phyloP scores from a whole-genome alignment of 345 rosid species.

The Gossypium bickii region DNA sequence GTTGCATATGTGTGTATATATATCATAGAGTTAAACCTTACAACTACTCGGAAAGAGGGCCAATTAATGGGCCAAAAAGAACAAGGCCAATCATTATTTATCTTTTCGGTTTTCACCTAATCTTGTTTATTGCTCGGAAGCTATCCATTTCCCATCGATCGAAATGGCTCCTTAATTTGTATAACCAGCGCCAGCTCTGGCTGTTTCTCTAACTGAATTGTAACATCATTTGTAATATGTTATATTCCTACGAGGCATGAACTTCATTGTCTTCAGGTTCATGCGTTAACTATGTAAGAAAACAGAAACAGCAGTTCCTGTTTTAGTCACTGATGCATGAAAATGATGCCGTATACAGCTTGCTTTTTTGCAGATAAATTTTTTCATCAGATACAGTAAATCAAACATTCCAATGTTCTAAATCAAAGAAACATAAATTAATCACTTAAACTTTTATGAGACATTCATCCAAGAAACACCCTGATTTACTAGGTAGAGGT shows the following conservation, averaged over 20 bases:
- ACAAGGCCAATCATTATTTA: too few species aligned
- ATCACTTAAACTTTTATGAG: too few species aligned
- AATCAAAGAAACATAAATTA: too few species aligned
- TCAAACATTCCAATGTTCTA: background rate
- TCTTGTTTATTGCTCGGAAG: too few species aligned
- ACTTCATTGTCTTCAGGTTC: background rate
- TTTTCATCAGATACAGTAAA: background rate
- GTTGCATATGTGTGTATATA: too few species aligned
- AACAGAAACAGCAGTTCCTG: background rate
- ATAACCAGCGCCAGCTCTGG: background rate
- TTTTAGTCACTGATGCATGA: background rate
- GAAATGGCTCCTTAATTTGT: too few species aligned
- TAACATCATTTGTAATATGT: background rate
- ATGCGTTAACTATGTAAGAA: background rate
- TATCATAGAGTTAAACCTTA: too few species aligned
- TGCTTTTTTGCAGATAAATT: background rate
- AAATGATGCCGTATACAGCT: background rate
- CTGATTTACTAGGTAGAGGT: too few species aligned
- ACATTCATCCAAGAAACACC: too few species aligned
- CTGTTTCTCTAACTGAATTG: background rate
- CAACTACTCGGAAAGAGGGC: background rate
- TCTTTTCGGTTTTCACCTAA: too few species aligned
- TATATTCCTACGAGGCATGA: background rate
- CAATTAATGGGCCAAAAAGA: background rate
- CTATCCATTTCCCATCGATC: too few species aligned